A percentile compares a stretch with the other conserved stretches of the same genome.
phyloP scores from a whole-genome alignment of 139 green algal genomes.

The Closterium sp. region DNA sequence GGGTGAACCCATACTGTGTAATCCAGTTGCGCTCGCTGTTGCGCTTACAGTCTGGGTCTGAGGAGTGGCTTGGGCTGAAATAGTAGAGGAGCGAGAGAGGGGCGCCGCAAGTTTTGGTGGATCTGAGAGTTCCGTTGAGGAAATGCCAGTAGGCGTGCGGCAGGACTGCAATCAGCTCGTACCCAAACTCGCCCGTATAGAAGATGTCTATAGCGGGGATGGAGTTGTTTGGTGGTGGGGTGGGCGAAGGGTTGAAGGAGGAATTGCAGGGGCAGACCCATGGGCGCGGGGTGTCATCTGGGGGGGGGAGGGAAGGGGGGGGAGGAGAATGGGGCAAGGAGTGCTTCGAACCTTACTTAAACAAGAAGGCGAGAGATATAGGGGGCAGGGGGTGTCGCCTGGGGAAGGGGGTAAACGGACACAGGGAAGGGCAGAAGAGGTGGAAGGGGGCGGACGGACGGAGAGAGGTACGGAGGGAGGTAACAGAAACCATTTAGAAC shows the following conservation, averaged over 20 bases:
- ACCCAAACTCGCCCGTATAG: conserved; percentile 4
- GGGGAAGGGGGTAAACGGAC: no score
- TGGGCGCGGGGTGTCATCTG: background rate
- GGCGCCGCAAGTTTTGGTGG: background rate
- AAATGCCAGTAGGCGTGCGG: conserved; percentile 19
- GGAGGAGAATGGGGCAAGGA: background rate
- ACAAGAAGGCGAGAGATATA: no score
- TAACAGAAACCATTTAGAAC: no score
- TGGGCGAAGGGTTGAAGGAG: background rate
- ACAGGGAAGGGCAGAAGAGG: no score
- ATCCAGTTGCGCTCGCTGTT: background rate
- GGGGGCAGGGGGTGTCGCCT: no score
- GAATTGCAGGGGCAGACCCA: background rate
- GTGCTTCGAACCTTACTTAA: no score
- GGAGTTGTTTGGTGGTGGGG: background rate
- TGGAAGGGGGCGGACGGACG: no score
- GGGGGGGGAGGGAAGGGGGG: background rate
- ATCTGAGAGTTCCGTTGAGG: conserved; percentile 11
- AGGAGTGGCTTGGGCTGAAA: conserved; percentile 22
- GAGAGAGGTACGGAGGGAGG: no score
- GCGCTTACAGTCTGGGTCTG: conserved; percentile 6
- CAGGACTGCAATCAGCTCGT: conserved; percentile 17
- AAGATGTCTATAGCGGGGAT: background rate
- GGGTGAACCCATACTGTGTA: background rate
- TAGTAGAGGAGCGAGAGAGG: conserved; percentile 11